Base-by-base conservation (phyloP, 192 early-diverging fungal species). In the Hyaloraphidium curvatum region DNA sequence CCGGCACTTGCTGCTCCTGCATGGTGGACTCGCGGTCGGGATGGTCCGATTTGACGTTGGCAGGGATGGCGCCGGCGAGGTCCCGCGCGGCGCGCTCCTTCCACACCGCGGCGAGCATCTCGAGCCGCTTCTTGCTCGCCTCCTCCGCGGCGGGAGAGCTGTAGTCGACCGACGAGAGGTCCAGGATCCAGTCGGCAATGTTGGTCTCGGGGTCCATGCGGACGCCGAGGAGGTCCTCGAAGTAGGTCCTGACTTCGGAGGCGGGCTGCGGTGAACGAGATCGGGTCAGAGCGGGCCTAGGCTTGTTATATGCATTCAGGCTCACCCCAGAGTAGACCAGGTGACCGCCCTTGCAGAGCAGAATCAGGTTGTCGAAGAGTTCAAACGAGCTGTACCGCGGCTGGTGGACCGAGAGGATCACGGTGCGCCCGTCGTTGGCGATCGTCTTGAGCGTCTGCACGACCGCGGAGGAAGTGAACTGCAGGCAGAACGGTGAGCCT, bases 281-380 rank as follows among this genome's bases (percentile, higher is more conserved):
- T n/a, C n/a, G n/a, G n/a, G n/a, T n/a, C n/a, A n/a, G n/a, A n/a
- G n/a, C n/a, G n/a, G n/a, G n/a, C n/a, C n/a, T n/a, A n/a, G n/a
- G n/a, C n/a, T n/a, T n/a, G n/a, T n/a, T n/a, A n/a, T n/a, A n/a
- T n/a, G n/a, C n/a, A n/a, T n/a, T n/a, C n/a, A n/a, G n/a, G n/a
- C n/a, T n/a, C n/a, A n/a, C 17, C 7, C 43, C 43, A 19, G 17
- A 22, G 43, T 48, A 48, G 7, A 48, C 43, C 17, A 48, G 43
- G 23, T 48, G 43, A 9, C 43, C 43, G 17, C 43, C 43, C 4
- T 25, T 5, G 43, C 43, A 48, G 17, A 48, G 23, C 4, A 48
- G 23, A 25, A 48, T 48, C 4, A 48, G 14, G 43, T 48, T 48
- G 43, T 48, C 43, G 43, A 48, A 48, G 43, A 14, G 43, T 48